phyloP scores from a whole-genome alignment of 495 filamentous ascomycete species.

The Penicillium odoratum region DNA sequence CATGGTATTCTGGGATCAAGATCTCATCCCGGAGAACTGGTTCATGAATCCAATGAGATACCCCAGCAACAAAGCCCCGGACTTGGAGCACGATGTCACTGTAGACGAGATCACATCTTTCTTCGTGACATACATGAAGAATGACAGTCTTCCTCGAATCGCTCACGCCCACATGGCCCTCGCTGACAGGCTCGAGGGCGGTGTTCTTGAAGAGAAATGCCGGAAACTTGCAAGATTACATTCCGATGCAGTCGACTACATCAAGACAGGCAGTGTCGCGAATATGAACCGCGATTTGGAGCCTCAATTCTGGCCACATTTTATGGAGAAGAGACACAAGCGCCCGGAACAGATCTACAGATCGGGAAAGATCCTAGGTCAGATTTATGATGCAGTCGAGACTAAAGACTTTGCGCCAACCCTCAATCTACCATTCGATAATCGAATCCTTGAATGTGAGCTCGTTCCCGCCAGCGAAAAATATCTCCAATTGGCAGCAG shows the following conservation, averaged over 20 bases:
- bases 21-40: constrained; percentile 68
- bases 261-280: constrained; percentile 82
- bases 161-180: constrained; percentile 81
- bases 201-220: constrained; percentile 71
- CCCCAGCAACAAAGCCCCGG: constrained; percentile 48
- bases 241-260: constrained; percentile 89
- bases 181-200: constrained; percentile 61
- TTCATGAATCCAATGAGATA: constrained; percentile 77
- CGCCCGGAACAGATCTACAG: constrained; percentile 55
- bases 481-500: constrained; percentile 56
- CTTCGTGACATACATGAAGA: constrained; percentile 93
- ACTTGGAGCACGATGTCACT: constrained; percentile 58
- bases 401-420: constrained; percentile 68
- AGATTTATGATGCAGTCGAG: constrained; percentile 75
- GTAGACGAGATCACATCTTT: constrained; percentile 73
- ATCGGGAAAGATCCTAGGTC: constrained; percentile 74
- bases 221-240: constrained; percentile 77
- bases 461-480: constrained; percentile 51
- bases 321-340: constrained; percentile 73
- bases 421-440: constrained; percentile 71
- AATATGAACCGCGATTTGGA: constrained; percentile 60
- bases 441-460: constrained; percentile 64
- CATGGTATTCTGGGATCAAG: constrained; percentile 86
- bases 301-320: constrained; percentile 75
- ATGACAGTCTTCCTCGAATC: constrained; percentile 76